Percentiles rank a stretch among this genome's conserved stretches.
Evolutionary conservation across 2,329 filamentous ascomycete genomes (phyloP).

Genomic region (Trichoderma hamatum): DNA sequence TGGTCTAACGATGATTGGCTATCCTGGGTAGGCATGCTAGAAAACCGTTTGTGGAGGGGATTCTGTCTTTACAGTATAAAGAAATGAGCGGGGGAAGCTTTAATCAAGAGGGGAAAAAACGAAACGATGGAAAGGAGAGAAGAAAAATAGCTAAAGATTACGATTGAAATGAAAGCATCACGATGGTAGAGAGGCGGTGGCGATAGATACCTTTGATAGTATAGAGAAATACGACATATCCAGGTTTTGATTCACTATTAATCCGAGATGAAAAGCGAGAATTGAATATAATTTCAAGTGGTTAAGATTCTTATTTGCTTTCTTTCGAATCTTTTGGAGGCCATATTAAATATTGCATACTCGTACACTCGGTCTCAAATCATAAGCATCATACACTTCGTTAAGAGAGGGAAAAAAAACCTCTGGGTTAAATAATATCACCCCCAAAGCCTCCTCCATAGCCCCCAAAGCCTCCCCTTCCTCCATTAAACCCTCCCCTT

Average conservation of each 20-base stretch:
- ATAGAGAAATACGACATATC: constrained; percentile 12
- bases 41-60: background rate
- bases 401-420: background rate
- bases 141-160: constrained; percentile 9
- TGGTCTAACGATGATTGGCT: background rate
- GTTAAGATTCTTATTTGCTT: background rate
- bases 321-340: background rate
- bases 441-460: background rate
- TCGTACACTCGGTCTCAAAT: background rate
- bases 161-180: constrained; percentile 19
- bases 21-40: background rate
- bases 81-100: background rate
- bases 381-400: background rate
- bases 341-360: background rate
- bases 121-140: background rate
- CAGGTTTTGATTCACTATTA: background rate
- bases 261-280: background rate
- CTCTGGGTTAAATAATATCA: constrained; percentile 8
- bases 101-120: background rate
- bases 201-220: constrained; percentile 25
- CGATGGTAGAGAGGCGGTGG: background rate
- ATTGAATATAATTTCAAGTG: background rate
- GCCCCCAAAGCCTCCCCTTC: background rate
- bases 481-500: constrained; percentile 45
- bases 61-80: background rate